phyloP scores from a whole-genome alignment of 2,329 filamentous ascomycete species.

The Fusarium buharicum region DNA sequence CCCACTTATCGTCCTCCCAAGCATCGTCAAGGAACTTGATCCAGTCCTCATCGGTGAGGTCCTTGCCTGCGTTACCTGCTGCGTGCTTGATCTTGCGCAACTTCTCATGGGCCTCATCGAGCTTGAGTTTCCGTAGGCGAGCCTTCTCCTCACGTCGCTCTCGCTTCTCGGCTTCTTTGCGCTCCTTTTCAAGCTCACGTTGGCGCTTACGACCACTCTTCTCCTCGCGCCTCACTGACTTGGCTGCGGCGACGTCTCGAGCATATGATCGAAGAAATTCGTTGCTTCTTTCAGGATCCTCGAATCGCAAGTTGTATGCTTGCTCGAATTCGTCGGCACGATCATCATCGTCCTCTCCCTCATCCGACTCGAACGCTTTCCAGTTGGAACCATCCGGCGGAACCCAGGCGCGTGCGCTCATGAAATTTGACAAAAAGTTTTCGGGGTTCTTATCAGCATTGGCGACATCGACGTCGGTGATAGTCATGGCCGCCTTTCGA shows the following conservation, averaged over 20 bases:
- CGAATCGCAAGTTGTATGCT: slow-evolving; percentile 95
- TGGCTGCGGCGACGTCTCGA: slow-evolving; percentile 82
- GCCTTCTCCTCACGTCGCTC: slow-evolving; percentile 83
- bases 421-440: slow-evolving; percentile 92
- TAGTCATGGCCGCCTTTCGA: slow-evolving; percentile 58
- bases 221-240: slow-evolving; percentile 88
- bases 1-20: slow-evolving; percentile 92
- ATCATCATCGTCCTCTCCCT: slow-evolving; percentile 78
- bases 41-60: slow-evolving; percentile 80
- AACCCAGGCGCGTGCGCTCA: slow-evolving; percentile 91
- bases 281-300: slow-evolving; percentile 88
- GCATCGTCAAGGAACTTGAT: slow-evolving; percentile 83
- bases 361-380: slow-evolving; percentile 90
- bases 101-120: slow-evolving; percentile 90
- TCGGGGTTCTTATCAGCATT: slow-evolving; percentile 90
- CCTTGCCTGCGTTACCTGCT: slow-evolving; percentile 78
- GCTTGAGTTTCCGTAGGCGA: slow-evolving; percentile 84
- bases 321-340: slow-evolving; percentile 88
- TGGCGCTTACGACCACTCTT: slow-evolving; percentile 78
- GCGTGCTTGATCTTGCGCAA: slow-evolving; percentile 89
- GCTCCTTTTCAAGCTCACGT: slow-evolving; percentile 80
- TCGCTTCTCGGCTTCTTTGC: slow-evolving; percentile 80
- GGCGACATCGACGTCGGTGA: slow-evolving; percentile 72
- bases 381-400: slow-evolving; percentile 73
- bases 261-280: slow-evolving; percentile 89